Conservation (phyloP, 441 rosid genomes). For the Kokia cookei region DNA sequence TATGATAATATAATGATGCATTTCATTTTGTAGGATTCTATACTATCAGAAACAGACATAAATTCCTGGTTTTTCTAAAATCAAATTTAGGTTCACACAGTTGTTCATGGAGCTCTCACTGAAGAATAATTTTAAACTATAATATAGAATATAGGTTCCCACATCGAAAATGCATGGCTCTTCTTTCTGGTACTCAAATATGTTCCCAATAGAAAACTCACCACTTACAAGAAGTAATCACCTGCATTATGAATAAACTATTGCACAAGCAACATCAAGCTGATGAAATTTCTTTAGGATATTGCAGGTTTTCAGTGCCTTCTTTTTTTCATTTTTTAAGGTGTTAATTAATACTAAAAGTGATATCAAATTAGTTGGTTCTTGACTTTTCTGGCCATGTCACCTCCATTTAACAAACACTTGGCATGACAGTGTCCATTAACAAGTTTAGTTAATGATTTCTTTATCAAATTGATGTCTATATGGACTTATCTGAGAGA, state of each 20-base stretch:
- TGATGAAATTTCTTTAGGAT: background rate
- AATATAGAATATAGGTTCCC: conserved; percentile 12
- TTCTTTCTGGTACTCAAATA: background rate
- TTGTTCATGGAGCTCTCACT: background rate
- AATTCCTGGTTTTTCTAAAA: background rate
- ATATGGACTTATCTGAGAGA: conserved; percentile 1
- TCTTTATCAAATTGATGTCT: conserved; percentile 1
- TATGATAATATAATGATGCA: background rate
- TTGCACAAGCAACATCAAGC: conserved; percentile 9
- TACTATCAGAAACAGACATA: background rate
- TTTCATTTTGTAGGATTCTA: conserved; percentile 6
- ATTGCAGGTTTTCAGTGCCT: background rate
- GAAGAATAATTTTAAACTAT: conserved; percentile 5
- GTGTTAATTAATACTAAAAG: background rate
- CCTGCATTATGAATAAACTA: background rate
- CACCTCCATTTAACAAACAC: background rate
- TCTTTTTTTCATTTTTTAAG: background rate
- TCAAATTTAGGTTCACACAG: background rate
- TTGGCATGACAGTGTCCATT: background rate
- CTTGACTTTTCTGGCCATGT: background rate
- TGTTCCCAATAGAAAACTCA: conserved; percentile 1
- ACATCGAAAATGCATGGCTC: background rate
- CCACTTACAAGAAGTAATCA: background rate
- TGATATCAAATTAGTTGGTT: background rate
- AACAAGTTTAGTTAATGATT: background rate